These are phyloP conservation scores for Exophiala bonariae DNA, from an alignment of 2,329 filamentous ascomycete genomes.

Conservation along the genomic window DNA sequence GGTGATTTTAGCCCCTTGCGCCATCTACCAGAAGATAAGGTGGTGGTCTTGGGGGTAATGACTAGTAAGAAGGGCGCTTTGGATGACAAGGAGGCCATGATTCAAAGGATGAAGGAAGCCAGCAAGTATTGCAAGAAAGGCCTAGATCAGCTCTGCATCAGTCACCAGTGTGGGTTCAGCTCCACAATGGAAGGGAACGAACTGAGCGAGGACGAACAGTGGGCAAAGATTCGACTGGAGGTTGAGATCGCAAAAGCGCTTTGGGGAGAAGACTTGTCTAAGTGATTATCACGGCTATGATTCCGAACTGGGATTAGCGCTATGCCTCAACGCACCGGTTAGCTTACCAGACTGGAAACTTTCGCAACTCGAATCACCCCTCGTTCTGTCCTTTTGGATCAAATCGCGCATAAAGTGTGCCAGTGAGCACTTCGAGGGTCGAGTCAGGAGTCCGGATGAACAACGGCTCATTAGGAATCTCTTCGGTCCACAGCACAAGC, in stretches of 20 bases:
- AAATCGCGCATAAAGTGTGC: too few relatives aligned
- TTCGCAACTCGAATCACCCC: too few relatives aligned
- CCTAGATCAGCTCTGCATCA: conserved; percentile 56
- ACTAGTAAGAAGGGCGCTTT: conserved; percentile 58
- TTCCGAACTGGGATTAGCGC: too few relatives aligned
- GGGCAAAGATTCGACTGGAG: conserved; percentile 56
- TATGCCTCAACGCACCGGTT: too few relatives aligned
- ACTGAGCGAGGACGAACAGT: conserved; percentile 57
- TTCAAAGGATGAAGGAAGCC: conserved; percentile 47
- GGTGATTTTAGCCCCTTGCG: conserved; percentile 58
- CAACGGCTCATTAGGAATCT: too few relatives aligned
- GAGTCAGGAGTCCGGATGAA: too few relatives aligned
- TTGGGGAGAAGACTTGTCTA: conserved; percentile 51
- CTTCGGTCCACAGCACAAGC: too few relatives aligned
- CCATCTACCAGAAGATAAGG: conserved; percentile 55
- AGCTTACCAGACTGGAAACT: too few relatives aligned
- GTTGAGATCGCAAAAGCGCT: conserved; percentile 59
- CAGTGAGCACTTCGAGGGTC: too few relatives aligned
- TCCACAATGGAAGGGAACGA: conserved; percentile 58
- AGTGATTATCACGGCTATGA: too few relatives aligned
- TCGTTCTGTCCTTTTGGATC: too few relatives aligned
- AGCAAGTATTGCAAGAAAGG: conserved; percentile 51
- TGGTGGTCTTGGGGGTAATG: conserved; percentile 58
- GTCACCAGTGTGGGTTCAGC: conserved; percentile 60
- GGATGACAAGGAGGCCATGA: conserved; percentile 47